Evolutionary conservation across 805 yeast species (phyloP), one percentile per base, ranked within the genome.

Genomic region (Cyberlindnera samutprakarnensis): DNA sequence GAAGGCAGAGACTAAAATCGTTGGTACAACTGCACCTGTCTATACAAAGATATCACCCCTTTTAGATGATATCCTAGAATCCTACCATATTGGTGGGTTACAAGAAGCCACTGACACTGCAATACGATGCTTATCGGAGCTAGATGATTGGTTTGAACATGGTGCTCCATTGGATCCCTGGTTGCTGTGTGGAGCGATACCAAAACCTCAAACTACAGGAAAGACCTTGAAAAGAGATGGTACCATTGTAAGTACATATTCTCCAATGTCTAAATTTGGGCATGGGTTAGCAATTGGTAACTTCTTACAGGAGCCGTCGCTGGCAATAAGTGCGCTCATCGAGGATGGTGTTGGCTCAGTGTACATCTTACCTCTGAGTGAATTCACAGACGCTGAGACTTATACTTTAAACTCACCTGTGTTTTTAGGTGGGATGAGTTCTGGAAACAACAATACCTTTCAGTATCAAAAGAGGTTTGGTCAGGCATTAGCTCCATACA

Each of bases 41-140:
- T 30, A 45, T 14, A 25, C 35, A 1, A 25, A 37, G 6, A 46
- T 55, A 20, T 69, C 77, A 1, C 78, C 79, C 0, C 38, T 68
- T 7, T 44, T 70, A 14, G 56, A 56, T 19, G 63, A 59, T 14
- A 38, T 59, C 2, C 35, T 74, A 13, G 73, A 70, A 25, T 56
- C 54, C 17, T 75, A 75, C 36, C 69, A 53, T 32, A 56, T 65
- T 27, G 81, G 81, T 2, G 81, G 81, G 0, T 31, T 72, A 8
- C 57, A 61, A 19, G 78, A 74, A 27, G 62, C 72, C 33, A 49
- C 60, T 2, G 39, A 48, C 23, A 57, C 74, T 2, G 53, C 62
- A 1, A 40, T 50, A 11, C 46, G 39, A 14, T 75, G 81, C 38
- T 15, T 64, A 5, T 41, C 51, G 1, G 49, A 49, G 3, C 43